These are phyloP conservation scores for Cadophora sp. DNA, from an alignment of 2,329 filamentous ascomycete species.

Conservation along the genomic window DNA sequence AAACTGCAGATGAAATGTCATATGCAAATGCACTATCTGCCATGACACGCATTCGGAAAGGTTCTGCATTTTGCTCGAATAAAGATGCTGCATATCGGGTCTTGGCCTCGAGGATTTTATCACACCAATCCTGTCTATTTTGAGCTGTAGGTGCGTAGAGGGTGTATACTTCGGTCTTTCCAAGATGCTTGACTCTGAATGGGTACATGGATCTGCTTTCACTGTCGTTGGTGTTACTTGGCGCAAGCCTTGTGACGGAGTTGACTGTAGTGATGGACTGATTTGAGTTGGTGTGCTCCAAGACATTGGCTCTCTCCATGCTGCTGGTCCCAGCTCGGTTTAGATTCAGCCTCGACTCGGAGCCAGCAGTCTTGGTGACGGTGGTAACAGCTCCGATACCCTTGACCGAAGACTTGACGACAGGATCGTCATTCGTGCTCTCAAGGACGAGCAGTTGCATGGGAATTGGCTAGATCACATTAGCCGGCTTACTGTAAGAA, in stretches of 20 bases:
- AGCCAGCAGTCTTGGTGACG: constrained; percentile 64
- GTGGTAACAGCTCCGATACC: constrained; percentile 66
- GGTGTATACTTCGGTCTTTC: constrained; percentile 85
- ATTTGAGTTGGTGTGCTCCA: constrained; percentile 73
- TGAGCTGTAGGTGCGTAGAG: constrained; percentile 81
- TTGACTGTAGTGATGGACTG: constrained; percentile 65
- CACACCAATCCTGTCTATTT: constrained; percentile 86
- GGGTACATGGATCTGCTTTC: constrained; percentile 71
- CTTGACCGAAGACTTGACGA: constrained; percentile 75
- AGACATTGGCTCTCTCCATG: constrained; percentile 57
- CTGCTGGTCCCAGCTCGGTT: constrained; percentile 44
- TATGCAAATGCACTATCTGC: constrained; percentile 92
- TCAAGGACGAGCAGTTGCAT: constrained; percentile 96
- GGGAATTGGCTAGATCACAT: constrained; percentile 81
- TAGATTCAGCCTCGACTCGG: constrained; percentile 64
- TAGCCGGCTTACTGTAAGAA: constrained; percentile 29
- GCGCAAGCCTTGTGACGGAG: constrained; percentile 53
- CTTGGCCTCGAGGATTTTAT: constrained; percentile 93
- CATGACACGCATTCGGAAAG: constrained; percentile 89
- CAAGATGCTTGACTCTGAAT: constrained; percentile 94
- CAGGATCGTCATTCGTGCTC: constrained; percentile 88
- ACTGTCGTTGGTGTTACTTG: constrained; percentile 55
- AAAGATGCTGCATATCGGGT: constrained; percentile 89
- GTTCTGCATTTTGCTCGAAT: constrained; percentile 92
- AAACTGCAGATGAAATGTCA: constrained; percentile 65